Base-by-base conservation (phyloP, 164 flowering plant species). In the Brasenia schreberi region DNA sequence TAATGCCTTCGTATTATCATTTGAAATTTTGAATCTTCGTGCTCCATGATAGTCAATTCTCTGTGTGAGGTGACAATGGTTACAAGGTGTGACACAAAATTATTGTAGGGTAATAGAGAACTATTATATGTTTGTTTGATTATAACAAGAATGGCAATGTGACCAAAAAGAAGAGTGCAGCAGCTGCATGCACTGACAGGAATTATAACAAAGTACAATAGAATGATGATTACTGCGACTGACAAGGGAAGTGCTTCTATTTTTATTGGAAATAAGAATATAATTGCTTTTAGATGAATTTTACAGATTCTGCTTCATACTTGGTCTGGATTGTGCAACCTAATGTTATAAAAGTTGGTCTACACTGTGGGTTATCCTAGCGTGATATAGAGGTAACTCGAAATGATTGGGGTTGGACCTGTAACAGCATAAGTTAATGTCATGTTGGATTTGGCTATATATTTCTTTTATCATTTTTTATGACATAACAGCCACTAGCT, bases 291-390 rank as follows among this genome's bases (percentile, higher is more conserved):
- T 14, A 49, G 56, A 49, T 49, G 12, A 49, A 49, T 49, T 49
- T 49, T 14, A 49, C 14, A 10, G 61, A 39, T 39, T 63, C 44
- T 33, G 11, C 14, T 33, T 61, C 45, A 14, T 67, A 42, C 18
- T 18, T 61, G 7, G 12, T 67, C 6, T 7, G 56, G 44, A 6
- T 0, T 53, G 60, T 5, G 42, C 4, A 44, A 83, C 81, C 76
- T 79, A 85, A 76, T 82, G 78, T 85, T 84, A 80, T 85, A 83
- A 85, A 86, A 80, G 91, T 75, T 78, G 94, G 92, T 83, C 90
- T 83, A 72, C 80, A 33, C 82, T 79, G 77, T 65, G 90, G 81
- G 83, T 87, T 79, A 33, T 71, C 77, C 82, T 84, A 80, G 77
- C 85, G 73, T 66, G 85, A 65, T 77, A 61, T 81, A 49, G 93